These are phyloP conservation scores for Lachancea mirantina DNA, from an alignment of 805 yeast genomes.

Conservation along the genomic window DNA sequence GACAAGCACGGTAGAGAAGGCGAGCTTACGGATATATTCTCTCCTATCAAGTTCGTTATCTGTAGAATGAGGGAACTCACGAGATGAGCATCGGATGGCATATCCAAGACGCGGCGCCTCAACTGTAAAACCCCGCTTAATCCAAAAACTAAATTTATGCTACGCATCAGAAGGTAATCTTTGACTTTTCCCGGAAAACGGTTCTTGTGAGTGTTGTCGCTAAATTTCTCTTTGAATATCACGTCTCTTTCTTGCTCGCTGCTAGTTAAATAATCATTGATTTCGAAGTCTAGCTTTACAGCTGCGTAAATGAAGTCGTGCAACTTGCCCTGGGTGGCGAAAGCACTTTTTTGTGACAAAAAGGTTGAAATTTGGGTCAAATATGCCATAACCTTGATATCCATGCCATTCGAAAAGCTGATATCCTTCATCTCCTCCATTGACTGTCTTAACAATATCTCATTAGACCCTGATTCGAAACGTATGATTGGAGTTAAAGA, in stretches of 20 bases:
- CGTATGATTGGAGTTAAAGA: no score
- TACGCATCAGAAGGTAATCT: constrained; percentile 31
- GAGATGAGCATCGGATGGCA: constrained; percentile 41
- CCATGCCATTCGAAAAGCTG: constrained; percentile 61
- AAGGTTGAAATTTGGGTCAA: constrained; percentile 39
- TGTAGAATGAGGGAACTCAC: constrained; percentile 35
- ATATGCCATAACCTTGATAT: constrained; percentile 50
- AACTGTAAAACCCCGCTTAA: constrained; percentile 49
- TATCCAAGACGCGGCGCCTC: constrained; percentile 47
- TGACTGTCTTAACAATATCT: background rate
- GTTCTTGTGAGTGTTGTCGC: constrained; percentile 6
- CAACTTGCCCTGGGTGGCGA: background rate
- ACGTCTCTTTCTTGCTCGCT: constrained; percentile 25
- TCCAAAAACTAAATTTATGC: constrained; percentile 47
- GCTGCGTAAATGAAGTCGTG: no score
- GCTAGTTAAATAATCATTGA: constrained; percentile 20
- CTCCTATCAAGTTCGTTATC: constrained; percentile 12
- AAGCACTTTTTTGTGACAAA: constrained; percentile 29
- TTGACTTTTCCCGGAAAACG: constrained; percentile 11
- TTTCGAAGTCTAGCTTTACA: constrained; percentile 33
- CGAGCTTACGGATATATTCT: constrained; percentile 8
- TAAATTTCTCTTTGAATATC: constrained; percentile 13
- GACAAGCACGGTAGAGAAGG: constrained; percentile 14
- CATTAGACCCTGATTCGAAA: no score
- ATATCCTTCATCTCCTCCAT: constrained; percentile 36